Conservation (phyloP, 2,329 filamentous ascomycete genomes). For the Graphiopsis chlorocephala region DNA sequence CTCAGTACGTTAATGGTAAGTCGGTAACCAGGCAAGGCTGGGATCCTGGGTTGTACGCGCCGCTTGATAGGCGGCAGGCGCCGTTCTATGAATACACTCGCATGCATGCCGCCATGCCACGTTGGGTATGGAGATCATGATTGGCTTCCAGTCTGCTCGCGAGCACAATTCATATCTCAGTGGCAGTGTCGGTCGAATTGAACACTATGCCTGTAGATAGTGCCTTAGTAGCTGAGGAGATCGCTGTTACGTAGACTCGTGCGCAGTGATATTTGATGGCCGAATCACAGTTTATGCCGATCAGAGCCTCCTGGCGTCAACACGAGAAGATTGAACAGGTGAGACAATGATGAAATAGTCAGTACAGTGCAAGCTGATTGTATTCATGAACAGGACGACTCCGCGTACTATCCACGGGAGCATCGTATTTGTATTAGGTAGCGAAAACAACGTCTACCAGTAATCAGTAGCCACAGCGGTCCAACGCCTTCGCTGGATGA, state of each 20-base stretch:
- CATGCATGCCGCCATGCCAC: neutral
- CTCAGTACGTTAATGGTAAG: neutral
- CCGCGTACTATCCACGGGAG: neutral
- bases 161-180: no score
- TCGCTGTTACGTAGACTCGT: no score
- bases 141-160: no score
- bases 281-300: no score
- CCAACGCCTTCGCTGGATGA: conserved; percentile 14
- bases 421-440: neutral
- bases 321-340: no score
- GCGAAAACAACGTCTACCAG: neutral
- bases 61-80: neutral
- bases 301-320: no score
- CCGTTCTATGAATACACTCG: neutral
- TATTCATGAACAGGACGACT: neutral
- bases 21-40: no score
- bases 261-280: no score
- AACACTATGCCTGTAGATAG: no score
- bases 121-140: neutral
- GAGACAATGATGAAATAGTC: no score
- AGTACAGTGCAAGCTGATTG: neutral
- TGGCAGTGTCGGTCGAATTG: no score
- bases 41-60: neutral
- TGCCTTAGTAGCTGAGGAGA: no score
- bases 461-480: neutral